Base-by-base conservation (phyloP, 2,329 filamentous ascomycete genomes). In the Nannizziopsis arthrosporioides region DNA sequence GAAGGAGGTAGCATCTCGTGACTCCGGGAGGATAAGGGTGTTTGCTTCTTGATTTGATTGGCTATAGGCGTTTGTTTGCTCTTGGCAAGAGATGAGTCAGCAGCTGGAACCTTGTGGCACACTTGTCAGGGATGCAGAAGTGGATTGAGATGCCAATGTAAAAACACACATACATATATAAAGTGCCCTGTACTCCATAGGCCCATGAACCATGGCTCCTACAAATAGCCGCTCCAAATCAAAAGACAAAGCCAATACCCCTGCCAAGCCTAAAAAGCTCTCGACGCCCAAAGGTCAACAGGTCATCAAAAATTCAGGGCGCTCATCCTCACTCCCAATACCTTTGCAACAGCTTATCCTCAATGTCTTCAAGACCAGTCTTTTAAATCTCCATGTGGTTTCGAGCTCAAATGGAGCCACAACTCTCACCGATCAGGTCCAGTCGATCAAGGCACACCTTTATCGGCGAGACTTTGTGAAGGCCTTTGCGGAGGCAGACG, bases 361-460 rank as follows among this genome's bases (percentile, higher is more conserved):
- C 41, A 75, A 87, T 57, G 70, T 87, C 53, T 94, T 93, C 68
- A 73, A 74, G 50, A 68, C 76, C 51, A 73, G 84, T 0, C 85
- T 92, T 56, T 59, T 67, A 10, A 63, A 66, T 2, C 62, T 74
- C 5, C 68, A 81, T 43, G 15, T 44, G 15, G n/a, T 27, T 30
- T 9, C 35, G 22, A 11, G 14, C 5, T 34, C 14, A 19, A 27
- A n/a, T 19, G 8, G 3, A 8, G 18, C 54, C 59, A 2, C 51
- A 63, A 64, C 73, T 43, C 66, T 76, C 9, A 68, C 71, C 27
- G 59, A 71, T 1, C 65, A 80, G 2, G 73, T 96, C 15, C 90
- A 94, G 61, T 78, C 82, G 45, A 78, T 96, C 53, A 98, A 96
- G 65, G 74, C 80, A 6, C 85, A 90, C 54, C 73, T 98, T 7